Base-by-base conservation (phyloP, 2,329 filamentous ascomycete species). In the Blumeriella jaapii region DNA sequence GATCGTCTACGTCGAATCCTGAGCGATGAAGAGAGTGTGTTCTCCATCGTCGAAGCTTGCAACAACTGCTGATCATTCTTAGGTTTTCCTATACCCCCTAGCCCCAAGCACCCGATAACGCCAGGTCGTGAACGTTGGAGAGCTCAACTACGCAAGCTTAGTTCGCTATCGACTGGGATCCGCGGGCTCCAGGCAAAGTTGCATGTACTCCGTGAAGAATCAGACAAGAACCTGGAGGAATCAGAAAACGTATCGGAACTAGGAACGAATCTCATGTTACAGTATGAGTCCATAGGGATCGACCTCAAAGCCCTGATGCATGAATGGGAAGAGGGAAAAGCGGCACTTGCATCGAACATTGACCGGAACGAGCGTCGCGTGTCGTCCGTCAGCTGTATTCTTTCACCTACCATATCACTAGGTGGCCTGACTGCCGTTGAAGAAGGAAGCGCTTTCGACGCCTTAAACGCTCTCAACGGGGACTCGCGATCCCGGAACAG, bases 141-240 rank as follows among this genome's bases (percentile, higher is more conserved):
- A 38, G 78, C 81, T 36, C 89, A 94, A 56, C 71, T 95, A 39
- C 79, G 85, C 41, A 89, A 93, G 55, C 73, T 98, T 26, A 85
- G 83, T 52, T 82, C 82, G 1, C 68, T 98, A 20, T 94, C 86
- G 0, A 83, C 86, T 36, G 87, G 86, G 11, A 93, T 96, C 42
- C 78, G 87, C 17, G 83, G 84, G 8, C 68, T 98, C 31, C 89
- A 96, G 59, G 91, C 91, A 22, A 98, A 96, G 59, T 76, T 98
- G 63, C 86, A 93, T 41, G 68, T 98, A 6, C 63, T 96, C 36
- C 77, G 85, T 31, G 91, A 98, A 57, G 86, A 95, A 57, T 93
- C 86, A 0, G 84, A 83, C 53, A 74, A 74, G 41, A 76, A 76
- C 27, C 61, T 94, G 17, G 82, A 93, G 51, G 76, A 80, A 48